These are phyloP conservation scores for Pleurotus citrinopileatus DNA, from an alignment of 768 basidiomycete genomes.

Conservation along the genomic window DNA sequence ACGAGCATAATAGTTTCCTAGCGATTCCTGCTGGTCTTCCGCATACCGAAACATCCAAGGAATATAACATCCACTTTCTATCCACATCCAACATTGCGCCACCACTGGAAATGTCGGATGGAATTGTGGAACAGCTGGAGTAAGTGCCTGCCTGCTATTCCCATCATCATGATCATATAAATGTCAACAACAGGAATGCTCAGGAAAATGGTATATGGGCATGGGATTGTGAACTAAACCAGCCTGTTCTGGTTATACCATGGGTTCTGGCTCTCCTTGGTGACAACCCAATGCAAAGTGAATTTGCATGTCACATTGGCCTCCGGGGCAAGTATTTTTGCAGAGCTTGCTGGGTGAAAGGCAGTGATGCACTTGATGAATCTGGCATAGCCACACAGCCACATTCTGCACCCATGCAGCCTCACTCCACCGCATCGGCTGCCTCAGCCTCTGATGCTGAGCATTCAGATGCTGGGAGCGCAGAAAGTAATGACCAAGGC, in stretches of 20 bases:
- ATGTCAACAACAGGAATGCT: too few species aligned
- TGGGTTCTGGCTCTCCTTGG: conserved; percentile 31
- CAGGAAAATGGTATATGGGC: conserved; percentile 33
- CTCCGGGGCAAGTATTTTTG: conserved; percentile 36
- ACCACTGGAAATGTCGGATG: conserved; percentile 42
- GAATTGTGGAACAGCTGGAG: conserved; percentile 29
- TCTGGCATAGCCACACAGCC: conserved; percentile 10
- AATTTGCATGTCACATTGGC: conserved; percentile 43
- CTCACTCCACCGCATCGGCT: too few species aligned
- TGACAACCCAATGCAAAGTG: conserved; percentile 47
- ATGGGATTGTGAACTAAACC: conserved; percentile 28
- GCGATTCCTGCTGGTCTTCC: conserved; percentile 36
- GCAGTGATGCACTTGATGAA: conserved; percentile 14
- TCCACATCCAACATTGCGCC: conserved; percentile 38
- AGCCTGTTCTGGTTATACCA: conserved; percentile 27
- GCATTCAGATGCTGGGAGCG: not conserved
- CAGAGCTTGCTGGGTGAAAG: conserved; percentile 32
- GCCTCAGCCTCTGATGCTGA: not conserved
- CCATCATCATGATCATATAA: conserved; percentile 15
- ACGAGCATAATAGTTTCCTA: conserved; percentile 38
- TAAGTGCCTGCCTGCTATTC: conserved; percentile 16
- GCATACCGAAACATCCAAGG: conserved; percentile 20
- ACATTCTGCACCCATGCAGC: not conserved
- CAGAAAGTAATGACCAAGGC: not conserved
- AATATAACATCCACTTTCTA: conserved; percentile 38